Conservation (phyloP, 176 grass and related monocot genomes). For the Stipa capillata region DNA sequence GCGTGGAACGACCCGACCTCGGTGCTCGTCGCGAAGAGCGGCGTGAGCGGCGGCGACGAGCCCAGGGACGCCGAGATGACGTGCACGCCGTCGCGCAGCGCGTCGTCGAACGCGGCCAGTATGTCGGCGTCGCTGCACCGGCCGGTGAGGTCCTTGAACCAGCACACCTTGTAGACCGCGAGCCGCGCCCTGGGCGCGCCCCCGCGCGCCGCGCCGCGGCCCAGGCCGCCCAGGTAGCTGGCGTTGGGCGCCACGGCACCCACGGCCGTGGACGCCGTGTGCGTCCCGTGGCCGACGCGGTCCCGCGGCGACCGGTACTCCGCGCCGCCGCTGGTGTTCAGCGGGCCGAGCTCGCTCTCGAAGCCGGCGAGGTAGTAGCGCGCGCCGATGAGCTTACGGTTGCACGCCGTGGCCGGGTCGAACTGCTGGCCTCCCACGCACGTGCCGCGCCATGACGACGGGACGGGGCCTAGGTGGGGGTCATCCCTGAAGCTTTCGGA, state of each 20-base stretch:
- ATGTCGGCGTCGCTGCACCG: conserved; percentile 91
- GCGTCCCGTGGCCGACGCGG: conserved; percentile 82
- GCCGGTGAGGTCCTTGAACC: conserved; percentile 58
- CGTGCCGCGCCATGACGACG: conserved; percentile 58
- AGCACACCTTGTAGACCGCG: conserved; percentile 95
- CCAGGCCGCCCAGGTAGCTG: conserved; percentile 64
- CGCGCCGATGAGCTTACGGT: conserved; percentile 86
- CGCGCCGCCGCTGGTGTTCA: conserved; percentile 38
- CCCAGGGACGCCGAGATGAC: conserved; percentile 81
- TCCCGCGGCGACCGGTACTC: conserved; percentile 86
- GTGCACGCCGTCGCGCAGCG: conserved; percentile 69
- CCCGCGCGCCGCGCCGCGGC: conserved; percentile 45
- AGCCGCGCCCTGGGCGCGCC: conserved; percentile 64
- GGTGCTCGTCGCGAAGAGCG: conserved; percentile 66
- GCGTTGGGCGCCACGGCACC: conserved; percentile 34
- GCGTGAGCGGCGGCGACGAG: conserved; percentile 55
- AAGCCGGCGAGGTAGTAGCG: conserved; percentile 76
- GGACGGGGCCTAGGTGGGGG: conserved; percentile 46
- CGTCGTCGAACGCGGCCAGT: conserved; percentile 76
- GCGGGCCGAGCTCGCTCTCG: conserved; percentile 54
- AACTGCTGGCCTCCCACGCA: conserved; percentile 71
- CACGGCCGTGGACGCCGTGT: conserved; percentile 83
- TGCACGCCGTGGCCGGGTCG: conserved; percentile 63
- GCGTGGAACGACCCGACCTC: conserved; percentile 95
- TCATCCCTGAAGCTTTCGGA: conserved; percentile 74